Conservation (phyloP, 169 alveolate species). For the Plasmodium gallinaceum region DNA sequence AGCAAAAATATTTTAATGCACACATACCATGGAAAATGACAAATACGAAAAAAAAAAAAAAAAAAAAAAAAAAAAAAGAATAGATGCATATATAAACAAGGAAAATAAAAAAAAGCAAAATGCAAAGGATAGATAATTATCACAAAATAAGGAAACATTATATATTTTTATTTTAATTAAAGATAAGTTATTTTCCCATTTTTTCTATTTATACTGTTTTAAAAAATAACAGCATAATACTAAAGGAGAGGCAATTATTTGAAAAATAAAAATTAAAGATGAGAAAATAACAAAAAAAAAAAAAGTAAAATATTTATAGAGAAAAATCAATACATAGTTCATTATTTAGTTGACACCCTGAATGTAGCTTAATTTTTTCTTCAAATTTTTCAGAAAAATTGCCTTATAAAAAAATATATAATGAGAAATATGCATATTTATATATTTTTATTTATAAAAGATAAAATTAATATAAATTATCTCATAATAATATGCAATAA, state of each 20-base stretch:
- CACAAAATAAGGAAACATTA: too few relatives aligned
- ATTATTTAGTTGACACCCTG: constrained; percentile 72
- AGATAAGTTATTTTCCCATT: too few relatives aligned
- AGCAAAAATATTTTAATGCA: constrained; percentile 5
- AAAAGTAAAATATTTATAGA: constrained; percentile 2
- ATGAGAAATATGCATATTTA: not conserved
- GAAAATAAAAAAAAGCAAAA: not conserved
- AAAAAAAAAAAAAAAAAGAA: too few relatives aligned
- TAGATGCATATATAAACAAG: not conserved
- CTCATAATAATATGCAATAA: not conserved
- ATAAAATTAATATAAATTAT: not conserved
- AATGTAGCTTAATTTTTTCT: constrained; percentile 62
- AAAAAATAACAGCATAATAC: too few relatives aligned
- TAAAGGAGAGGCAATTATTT: too few relatives aligned
- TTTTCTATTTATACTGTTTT: too few relatives aligned
- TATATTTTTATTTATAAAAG: not conserved
- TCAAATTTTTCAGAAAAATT: constrained; percentile 69
- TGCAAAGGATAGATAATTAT: too few relatives aligned
- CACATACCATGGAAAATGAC: not conserved
- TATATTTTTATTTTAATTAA: too few relatives aligned
- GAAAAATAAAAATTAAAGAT: not conserved
- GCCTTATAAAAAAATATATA: constrained; percentile 5
- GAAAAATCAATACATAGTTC: constrained; percentile 57
- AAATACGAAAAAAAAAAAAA: not conserved
- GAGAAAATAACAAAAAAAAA: not conserved